Percentiles rank a stretch among this genome's conserved stretches.
Evolutionary conservation across 495 filamentous ascomycete genomes (phyloP).

Genomic region (Neurospora sp.): DNA sequence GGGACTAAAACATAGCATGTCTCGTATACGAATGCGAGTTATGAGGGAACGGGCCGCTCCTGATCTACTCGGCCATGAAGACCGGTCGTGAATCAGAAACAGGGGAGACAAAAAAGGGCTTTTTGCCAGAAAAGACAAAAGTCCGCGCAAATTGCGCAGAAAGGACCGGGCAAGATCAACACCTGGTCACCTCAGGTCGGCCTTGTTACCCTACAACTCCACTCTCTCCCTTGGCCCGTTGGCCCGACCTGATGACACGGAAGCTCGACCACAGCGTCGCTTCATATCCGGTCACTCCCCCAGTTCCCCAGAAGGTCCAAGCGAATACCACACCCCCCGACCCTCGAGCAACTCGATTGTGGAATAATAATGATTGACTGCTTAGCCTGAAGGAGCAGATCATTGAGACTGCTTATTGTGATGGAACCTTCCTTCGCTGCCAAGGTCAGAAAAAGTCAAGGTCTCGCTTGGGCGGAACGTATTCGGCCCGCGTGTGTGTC

Average conservation of each 20-base stretch:
- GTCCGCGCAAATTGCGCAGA: neutral
- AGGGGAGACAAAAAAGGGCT: neutral
- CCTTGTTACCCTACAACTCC: slow-evolving; percentile 11
- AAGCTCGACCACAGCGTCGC: neutral
- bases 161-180: neutral
- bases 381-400: neutral
- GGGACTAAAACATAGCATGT: neutral
- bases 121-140: neutral
- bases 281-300: neutral
- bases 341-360: neutral
- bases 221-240: slow-evolving; percentile 2
- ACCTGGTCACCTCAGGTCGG: slow-evolving; percentile 9
- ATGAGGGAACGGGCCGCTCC: neutral
- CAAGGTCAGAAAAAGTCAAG: neutral
- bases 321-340: neutral
- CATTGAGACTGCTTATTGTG: neutral
- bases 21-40: neutral
- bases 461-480: neutral
- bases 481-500: neutral
- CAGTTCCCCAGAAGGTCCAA: neutral
- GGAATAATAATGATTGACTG: neutral
- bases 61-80: neutral
- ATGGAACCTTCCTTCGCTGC: neutral
- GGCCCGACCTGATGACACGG: slow-evolving; percentile 2
- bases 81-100: neutral